Evolutionary conservation across 2,329 filamentous ascomycete species (phyloP).

Genomic region (Beauveria pseudobassiana): DNA sequence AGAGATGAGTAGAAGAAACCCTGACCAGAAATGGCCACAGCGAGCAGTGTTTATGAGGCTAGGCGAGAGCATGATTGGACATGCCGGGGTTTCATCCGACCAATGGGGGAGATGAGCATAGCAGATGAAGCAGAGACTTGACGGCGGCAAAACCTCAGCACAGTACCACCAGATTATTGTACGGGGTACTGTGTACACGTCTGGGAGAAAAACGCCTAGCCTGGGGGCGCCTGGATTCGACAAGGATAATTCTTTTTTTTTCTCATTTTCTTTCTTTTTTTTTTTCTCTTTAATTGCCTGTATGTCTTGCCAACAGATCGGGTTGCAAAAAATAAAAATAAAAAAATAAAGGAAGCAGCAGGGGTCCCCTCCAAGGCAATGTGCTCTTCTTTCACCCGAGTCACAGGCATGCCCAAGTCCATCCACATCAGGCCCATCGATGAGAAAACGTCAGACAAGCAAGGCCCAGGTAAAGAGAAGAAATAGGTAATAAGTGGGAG

Average conservation of each 20-base stretch:
- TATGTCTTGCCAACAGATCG: constrained; percentile 9
- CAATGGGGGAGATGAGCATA: constrained; percentile 27
- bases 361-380: not conserved
- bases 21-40: constrained; percentile 15
- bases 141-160: constrained; percentile 25
- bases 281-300: not conserved
- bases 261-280: not conserved
- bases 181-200: constrained; percentile 9
- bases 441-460: constrained; percentile 9
- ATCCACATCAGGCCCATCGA: constrained; percentile 7
- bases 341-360: not conserved
- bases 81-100: constrained; percentile 22
- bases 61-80: constrained; percentile 27
- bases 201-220: not conserved
- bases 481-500: constrained; percentile 7
- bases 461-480: not conserved
- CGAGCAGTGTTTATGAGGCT: constrained; percentile 22
- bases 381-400: constrained; percentile 4
- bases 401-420: constrained; percentile 8
- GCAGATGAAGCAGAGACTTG: constrained; percentile 26
- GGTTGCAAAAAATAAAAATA: not conserved
- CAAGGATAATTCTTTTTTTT: not conserved
- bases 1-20: constrained; percentile 6
- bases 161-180: constrained; percentile 9
- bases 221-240: not conserved